phyloP scores from a whole-genome alignment of 352 stramenopile genomes.

The Phytophthora hibernalis region DNA sequence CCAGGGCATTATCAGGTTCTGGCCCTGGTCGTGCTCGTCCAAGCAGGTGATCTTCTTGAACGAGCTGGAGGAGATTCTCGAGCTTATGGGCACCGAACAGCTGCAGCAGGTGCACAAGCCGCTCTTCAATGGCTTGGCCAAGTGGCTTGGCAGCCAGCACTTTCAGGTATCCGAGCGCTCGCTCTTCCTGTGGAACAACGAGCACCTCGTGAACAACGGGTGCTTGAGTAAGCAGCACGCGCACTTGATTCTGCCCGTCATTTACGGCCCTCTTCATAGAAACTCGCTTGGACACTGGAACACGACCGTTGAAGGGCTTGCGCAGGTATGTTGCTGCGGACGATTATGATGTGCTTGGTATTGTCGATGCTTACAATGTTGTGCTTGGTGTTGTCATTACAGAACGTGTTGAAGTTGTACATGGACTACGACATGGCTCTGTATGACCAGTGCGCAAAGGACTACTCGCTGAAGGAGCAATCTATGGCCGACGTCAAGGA shows the following conservation, averaged over 20 bases:
- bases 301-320: constrained; percentile 96
- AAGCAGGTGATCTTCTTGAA: constrained; percentile 98
- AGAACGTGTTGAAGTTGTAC: constrained; percentile 92
- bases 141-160: constrained; percentile 94
- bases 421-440: constrained; percentile 95
- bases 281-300: constrained; percentile 97
- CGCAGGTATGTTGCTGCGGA: constrained; percentile 54
- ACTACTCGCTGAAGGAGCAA: constrained; percentile 84
- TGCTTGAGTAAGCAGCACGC: constrained; percentile 95
- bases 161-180: constrained; percentile 97
- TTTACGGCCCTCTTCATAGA: constrained; percentile 92
- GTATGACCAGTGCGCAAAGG: constrained; percentile 92
- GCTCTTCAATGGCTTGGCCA: constrained; percentile 82
- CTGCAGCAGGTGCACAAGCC: constrained; percentile 78
- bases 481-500: constrained; percentile 70
- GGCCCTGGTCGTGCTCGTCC: constrained; percentile 94
- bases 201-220: constrained; percentile 96
- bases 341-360: constrained; percentile 7
- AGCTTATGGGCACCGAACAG: constrained; percentile 92
- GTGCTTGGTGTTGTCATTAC: background rate
- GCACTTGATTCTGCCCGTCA: constrained; percentile 93
- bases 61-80: constrained; percentile 98
- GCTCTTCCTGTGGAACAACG: constrained; percentile 99
- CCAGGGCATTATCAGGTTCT: constrained; percentile 95
- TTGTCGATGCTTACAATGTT: background rate